Evolutionary conservation across 2,329 filamentous ascomycete genomes (phyloP).

Genomic region (Pseudogymnoascus sp.): DNA sequence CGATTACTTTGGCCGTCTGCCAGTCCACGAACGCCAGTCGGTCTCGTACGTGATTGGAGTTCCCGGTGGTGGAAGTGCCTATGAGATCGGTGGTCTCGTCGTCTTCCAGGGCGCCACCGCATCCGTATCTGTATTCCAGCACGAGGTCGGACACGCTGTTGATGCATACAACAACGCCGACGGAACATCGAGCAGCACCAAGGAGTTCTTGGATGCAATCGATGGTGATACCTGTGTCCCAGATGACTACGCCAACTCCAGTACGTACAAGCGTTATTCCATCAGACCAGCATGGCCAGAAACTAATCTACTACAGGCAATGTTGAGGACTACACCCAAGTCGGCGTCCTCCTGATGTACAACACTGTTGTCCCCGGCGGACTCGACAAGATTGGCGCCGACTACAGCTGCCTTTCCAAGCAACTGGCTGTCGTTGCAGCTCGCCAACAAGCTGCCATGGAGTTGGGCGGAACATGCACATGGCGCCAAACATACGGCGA

Average conservation of each 20-base stretch:
- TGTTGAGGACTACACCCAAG: conserved; percentile 26
- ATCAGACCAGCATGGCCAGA: background rate
- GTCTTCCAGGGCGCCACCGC: conserved; percentile 14
- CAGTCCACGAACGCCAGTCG: conserved; percentile 26
- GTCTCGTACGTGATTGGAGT: conserved; percentile 23
- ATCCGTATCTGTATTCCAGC: conserved; percentile 1
- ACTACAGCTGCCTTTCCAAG: conserved; percentile 22
- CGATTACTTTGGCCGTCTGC: conserved; percentile 25
- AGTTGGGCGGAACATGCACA: background rate
- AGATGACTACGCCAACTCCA: conserved; percentile 19
- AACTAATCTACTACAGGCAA: conserved; percentile 20
- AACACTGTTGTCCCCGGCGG: conserved; percentile 26
- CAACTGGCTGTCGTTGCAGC: conserved; percentile 11
- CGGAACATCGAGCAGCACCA: conserved; percentile 1
- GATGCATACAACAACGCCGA: conserved; percentile 8
- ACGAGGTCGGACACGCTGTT: conserved; percentile 10
- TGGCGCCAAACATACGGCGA: background rate
- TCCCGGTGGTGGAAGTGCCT: conserved; percentile 16
- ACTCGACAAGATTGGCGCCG: conserved; percentile 20
- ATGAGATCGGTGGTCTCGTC: conserved; percentile 20
- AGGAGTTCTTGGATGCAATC: conserved; percentile 2
- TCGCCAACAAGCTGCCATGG: background rate
- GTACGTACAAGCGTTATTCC: conserved; percentile 17
- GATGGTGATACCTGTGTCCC: conserved; percentile 1
- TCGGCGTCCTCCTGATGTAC: conserved; percentile 22